Conservation (phyloP, 2,329 filamentous ascomycete species). For the Curvularia verruculosa region DNA sequence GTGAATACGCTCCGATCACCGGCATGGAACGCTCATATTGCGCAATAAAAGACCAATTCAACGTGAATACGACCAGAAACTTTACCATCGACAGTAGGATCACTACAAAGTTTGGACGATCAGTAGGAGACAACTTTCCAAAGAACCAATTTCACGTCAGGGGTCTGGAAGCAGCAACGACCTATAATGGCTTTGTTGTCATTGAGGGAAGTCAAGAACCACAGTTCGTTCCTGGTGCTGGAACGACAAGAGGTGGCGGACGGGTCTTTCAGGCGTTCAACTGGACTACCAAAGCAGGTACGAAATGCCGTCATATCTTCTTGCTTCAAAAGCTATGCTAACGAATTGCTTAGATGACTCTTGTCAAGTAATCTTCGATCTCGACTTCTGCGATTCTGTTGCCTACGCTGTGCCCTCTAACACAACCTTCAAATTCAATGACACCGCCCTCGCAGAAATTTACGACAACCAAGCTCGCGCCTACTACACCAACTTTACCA, state of each 20-base stretch:
- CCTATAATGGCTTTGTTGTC: constrained; percentile 76
- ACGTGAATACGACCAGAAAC: constrained; percentile 66
- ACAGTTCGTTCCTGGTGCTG: constrained; percentile 47
- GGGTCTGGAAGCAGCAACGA: constrained; percentile 72
- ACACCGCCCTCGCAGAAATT: constrained; percentile 66
- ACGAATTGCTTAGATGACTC: constrained; percentile 65
- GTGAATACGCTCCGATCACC: constrained; percentile 61
- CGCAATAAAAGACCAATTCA: constrained; percentile 71
- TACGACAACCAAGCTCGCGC: constrained; percentile 78
- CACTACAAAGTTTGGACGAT: constrained; percentile 60
- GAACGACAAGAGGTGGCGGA: constrained; percentile 72
- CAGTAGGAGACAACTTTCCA: constrained; percentile 64
- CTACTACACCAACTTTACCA: constrained; percentile 79
- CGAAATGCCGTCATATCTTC: constrained; percentile 30
- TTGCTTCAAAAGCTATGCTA: constrained; percentile 8
- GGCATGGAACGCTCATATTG: constrained; percentile 84
- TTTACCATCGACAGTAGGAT: constrained; percentile 69
- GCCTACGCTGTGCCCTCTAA: constrained; percentile 93
- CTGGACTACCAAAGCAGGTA: constrained; percentile 82
- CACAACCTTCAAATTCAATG: constrained; percentile 64
- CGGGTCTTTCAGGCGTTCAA: constrained; percentile 72
- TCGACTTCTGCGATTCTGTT: constrained; percentile 86
- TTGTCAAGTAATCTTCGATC: constrained; percentile 83
- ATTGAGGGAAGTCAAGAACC: constrained; percentile 62
- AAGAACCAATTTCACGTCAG: constrained; percentile 89